Base-by-base conservation (phyloP, 139 green algal genomes). In the Raphidocelis subcapitata region DNA sequence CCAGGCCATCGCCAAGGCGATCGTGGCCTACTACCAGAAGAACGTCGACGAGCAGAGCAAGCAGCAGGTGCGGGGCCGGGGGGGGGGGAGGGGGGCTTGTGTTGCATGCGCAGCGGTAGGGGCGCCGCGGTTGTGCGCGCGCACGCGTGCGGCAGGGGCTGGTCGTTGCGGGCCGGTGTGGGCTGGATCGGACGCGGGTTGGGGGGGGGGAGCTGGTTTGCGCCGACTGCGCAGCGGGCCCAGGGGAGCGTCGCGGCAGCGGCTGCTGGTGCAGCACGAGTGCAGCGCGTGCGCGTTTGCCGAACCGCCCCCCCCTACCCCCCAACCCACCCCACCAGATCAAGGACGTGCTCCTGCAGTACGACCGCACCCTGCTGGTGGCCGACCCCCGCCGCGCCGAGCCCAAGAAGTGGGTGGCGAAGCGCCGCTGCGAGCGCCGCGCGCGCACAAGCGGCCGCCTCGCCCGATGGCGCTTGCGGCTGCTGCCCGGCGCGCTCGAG, bases 21-120 rank as follows among this genome's bases (percentile, higher is more conserved):
- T 99, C 12, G 92, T 99, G 35, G 94, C 96, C 16, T 99, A 94
- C 88, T 99, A 98, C 90, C 95, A 99, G 89, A 99, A 99, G 87
- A 99, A 94, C 74, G 93, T 99, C 36, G 96, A 99, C 70, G 96
- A 99, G 92, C 86, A 94, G 86, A 92, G 87, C 83, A 99, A 99
- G 90, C 46, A 35, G 51, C 72, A 78, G 72, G 41, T 49, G 41
- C 8, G 41, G 8, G 41, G n/a, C n/a, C n/a, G n/a, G n/a, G n/a
- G n/a, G n/a, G n/a, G n/a, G n/a, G n/a, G n/a, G n/a, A n/a, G n/a
- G n/a, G n/a, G n/a, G n/a, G n/a, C n/a, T n/a, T n/a, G 8, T 49
- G 41, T 20, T 8, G 41, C 8, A 49, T 49, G 41, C 8, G 41
- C 8, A 20, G 41, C 8, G 41, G 41, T 49, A 49, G 41, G 41